Evolutionary conservation across 2,329 filamentous ascomycete genomes (phyloP).

Genomic region (Fusarium musae): DNA sequence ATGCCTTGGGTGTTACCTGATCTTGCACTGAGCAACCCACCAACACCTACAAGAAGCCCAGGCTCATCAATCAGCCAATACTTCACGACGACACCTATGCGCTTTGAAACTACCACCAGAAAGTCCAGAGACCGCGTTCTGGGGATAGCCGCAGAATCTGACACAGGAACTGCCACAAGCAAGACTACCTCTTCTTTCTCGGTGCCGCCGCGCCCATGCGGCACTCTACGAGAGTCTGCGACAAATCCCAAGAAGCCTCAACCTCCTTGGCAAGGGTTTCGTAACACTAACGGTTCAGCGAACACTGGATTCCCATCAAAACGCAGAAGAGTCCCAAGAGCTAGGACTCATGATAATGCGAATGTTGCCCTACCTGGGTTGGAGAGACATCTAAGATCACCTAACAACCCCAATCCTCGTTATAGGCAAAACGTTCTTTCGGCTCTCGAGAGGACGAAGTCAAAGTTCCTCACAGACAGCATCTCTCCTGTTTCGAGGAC

Average conservation of each 20-base stretch:
- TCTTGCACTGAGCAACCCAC: conserved; percentile 26
- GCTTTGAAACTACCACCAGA: not conserved
- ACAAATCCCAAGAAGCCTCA: not conserved
- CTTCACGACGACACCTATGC: conserved; percentile 20
- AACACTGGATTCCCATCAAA: conserved; percentile 2
- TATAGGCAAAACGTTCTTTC: conserved; percentile 43
- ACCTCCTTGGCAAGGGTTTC: conserved; percentile 27
- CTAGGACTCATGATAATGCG: conserved; percentile 27
- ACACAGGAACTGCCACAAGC: not conserved
- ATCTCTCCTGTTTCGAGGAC: conserved; percentile 6
- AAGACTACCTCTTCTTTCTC: not conserved
- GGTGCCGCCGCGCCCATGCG: not conserved
- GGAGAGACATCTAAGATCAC: conserved; percentile 36
- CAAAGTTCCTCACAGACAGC: conserved; percentile 43
- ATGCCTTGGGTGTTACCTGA: conserved; percentile 50
- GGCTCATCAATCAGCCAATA: conserved; percentile 32
- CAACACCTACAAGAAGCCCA: not conserved
- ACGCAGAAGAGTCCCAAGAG: conserved; percentile 21
- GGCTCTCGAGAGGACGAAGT: conserved; percentile 44
- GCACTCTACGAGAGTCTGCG: not conserved
- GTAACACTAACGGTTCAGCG: conserved; percentile 4
- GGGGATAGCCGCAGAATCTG: not conserved
- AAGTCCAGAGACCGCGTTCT: not conserved
- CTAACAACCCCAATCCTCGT: conserved; percentile 13
- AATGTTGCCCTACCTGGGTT: conserved; percentile 41